Evolutionary conservation across 1,284 basidiomycete species (phyloP), one percentile per base, ranked within the genome.

Genomic region (Jaminaea rosea): DNA sequence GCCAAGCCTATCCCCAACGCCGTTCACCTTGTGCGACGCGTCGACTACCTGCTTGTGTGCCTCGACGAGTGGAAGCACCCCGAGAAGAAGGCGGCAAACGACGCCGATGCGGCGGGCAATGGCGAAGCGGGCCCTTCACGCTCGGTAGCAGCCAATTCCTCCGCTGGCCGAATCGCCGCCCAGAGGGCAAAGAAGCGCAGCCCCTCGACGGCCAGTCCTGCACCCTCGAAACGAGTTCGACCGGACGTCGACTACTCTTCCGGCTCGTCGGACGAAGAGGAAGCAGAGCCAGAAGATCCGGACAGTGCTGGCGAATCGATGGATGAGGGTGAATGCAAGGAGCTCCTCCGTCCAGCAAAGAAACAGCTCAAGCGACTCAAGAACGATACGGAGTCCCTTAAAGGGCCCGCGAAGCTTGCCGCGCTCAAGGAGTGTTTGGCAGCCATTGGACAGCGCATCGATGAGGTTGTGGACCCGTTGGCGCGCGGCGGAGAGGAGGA

Each of bases 311-410:
- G 13, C 19, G 39, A 42, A 17, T 93, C 89, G 4, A 97, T 98
- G 92, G 93, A 97, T 70, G 94, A 98, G 75, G 81, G 79, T 26
- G 80, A 86, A 17, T 94, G 93, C 44, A 99, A 99, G 77, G 92
- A 97, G 76, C 84, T 92, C 68, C 76, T 99, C 61, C 83, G 94
- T 46, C 94, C 94, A 2, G 93, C 96, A 57, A 97, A 97, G 81
- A 88, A 88, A 76, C 88, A 96, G 75, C 80, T 99, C 67, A 96
- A 96, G 84, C 86, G 88, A 77, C 80, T 97, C 47, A 93, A 94
- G 76, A 65, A 73, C 45, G 88, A 88, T 15, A 92, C 90, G 28
- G 90, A 92, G 58, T 85, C 89, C 60, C 85, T 96, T 79, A 85
- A 85, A 53, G 81, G 91, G 63, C 89, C 94, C 63, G 87, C 94